Conservation (phyloP, 1,139 yeast species). For the Kurtzmaniella quercitrusa region DNA sequence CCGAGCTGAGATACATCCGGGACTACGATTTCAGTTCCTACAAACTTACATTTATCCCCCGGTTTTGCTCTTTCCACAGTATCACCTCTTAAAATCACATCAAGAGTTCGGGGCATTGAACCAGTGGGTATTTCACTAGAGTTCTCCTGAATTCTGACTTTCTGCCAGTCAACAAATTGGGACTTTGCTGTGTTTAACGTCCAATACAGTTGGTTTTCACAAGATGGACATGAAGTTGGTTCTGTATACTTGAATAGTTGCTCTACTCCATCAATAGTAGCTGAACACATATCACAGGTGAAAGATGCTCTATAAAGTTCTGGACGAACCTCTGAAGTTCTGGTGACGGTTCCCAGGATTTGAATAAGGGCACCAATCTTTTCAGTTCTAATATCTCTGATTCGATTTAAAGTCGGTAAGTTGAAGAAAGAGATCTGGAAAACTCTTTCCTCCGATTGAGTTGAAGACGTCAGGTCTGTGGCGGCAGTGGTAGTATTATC, state of each 20-base stretch:
- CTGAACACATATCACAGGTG: constrained; percentile 85
- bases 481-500: constrained; percentile 12
- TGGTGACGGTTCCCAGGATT: constrained; percentile 91
- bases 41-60: constrained; percentile 92
- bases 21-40: constrained; percentile 92
- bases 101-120: constrained; percentile 96
- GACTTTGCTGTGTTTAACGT: constrained; percentile 79
- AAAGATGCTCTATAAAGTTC: constrained; percentile 86
- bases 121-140: constrained; percentile 97
- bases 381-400: constrained; percentile 87
- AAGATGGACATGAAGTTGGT: constrained; percentile 88
- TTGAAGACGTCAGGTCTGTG: constrained; percentile 17
- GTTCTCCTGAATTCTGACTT: constrained; percentile 92
- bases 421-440: constrained; percentile 90
- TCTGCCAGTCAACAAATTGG: constrained; percentile 95
- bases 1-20: constrained; percentile 96
- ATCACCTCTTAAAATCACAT: constrained; percentile 90
- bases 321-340: constrained; percentile 97
- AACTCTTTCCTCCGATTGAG: constrained; percentile 57
- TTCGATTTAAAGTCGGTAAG: constrained; percentile 75
- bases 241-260: constrained; percentile 93
- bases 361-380: constrained; percentile 82
- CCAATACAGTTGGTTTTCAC: constrained; percentile 87
- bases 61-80: constrained; percentile 96
- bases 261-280: constrained; percentile 84